Evolutionary conservation across 352 stramenopile species (phyloP), one percentile per base, ranked within the genome.

Genomic region (Pythium periplocum): DNA sequence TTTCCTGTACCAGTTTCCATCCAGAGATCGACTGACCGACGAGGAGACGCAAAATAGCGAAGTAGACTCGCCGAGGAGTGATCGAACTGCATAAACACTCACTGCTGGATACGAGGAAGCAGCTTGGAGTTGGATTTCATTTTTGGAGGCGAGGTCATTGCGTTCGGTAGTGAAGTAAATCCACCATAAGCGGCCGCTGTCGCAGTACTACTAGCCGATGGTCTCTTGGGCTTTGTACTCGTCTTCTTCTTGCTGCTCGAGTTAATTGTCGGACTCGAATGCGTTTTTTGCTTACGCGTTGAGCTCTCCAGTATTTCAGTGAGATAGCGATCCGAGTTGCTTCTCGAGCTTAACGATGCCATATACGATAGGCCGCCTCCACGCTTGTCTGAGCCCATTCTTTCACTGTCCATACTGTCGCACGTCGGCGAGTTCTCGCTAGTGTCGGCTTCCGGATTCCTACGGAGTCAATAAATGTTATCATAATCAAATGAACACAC

Each of bases 1-100:
- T 45, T 93, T 79, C 64, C 57, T 88, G 49, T 93, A 92, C 59
- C 63, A 71, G 51, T 87, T 92, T 37, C 68, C 76, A 42, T 42
- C 38, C 7, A 42, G 7, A 42, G 38, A 26, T 26, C 17, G 17
- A 26, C 17, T 26, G 17, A 26, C 17, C 17, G 17, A 26, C 17
- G 17, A 26, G 17, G 17, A 26, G 17, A 26, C 17, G 17, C 17
- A 26, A 26, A 26, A 26, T 26, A 26, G 17, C 17, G 17, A 26
- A 26, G 17, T 26, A 26, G 17, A 26, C 17, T 26, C 17, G 17
- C 17, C 17, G 17, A 26, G 17, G 17, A 26, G 17, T 26, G 17
- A 26, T 26, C 17, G 17, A 26, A 26, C 17, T 26, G 17, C 17
- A 26, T 26, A 26, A 26, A 26, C 17, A 26, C 17, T 57, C 38